Conservation (phyloP, 371 early-diverging fungal genomes). For the Mortierella sp. region DNA sequence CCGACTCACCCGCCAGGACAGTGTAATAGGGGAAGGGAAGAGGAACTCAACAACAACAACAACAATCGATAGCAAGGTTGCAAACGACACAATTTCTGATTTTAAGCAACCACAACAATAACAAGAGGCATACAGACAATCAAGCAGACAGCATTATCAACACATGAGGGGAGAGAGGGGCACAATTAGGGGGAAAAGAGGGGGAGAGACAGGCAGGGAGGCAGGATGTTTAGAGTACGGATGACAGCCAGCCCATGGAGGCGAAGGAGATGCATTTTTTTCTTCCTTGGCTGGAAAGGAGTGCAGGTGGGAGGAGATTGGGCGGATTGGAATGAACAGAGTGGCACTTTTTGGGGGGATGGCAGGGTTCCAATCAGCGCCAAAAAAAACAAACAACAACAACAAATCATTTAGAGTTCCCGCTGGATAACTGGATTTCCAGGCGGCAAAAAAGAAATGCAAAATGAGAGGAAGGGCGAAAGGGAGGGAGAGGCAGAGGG, state of each 20-base stretch:
- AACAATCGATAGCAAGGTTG: background rate
- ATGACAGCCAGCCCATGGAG: background rate
- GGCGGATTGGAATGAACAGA: background rate
- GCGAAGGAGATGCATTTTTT: background rate
- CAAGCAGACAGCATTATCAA: background rate
- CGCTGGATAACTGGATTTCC: background rate
- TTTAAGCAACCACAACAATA: slow-evolving; percentile 8
- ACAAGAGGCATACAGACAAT: background rate
- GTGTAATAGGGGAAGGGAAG: background rate
- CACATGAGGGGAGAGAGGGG: background rate
- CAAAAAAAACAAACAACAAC: background rate
- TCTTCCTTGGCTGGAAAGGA: background rate
- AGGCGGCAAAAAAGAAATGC: background rate
- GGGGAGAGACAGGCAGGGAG: background rate
- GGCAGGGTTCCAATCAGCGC: background rate
- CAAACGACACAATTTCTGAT: slow-evolving; percentile 8
- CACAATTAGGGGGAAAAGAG: slow-evolving; percentile 7
- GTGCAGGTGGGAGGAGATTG: background rate
- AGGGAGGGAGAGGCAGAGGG: background rate
- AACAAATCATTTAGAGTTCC: background rate
- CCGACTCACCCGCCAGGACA: background rate
- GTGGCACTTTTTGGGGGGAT: background rate
- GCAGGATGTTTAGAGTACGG: slow-evolving; percentile 1
- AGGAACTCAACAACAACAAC: background rate
- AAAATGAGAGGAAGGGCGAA: background rate